phyloP scores from a whole-genome alignment of 495 filamentous ascomycete species.

The Jackrogersella minutella region DNA sequence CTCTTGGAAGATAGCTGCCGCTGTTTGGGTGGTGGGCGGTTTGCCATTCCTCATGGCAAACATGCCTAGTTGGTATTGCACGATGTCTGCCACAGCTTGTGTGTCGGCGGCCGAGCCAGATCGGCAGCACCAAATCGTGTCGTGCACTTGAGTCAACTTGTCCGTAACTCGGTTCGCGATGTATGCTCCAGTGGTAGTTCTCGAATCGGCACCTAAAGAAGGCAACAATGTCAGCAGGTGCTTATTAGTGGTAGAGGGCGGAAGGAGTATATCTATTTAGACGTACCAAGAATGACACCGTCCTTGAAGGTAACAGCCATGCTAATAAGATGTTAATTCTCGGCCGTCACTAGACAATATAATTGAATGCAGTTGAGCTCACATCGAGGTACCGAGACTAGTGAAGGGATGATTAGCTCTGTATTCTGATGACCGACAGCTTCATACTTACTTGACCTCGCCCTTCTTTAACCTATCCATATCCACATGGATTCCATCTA shows the following conservation, averaged over 20 bases:
- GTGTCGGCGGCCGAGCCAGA: slow-evolving; percentile 98
- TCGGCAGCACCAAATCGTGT: slow-evolving; percentile 99
- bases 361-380: slow-evolving; percentile 52
- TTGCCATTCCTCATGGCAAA: slow-evolving; percentile 88
- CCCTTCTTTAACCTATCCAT: slow-evolving; percentile 95
- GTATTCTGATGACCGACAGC: background rate
- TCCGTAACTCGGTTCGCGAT: slow-evolving; percentile 99
- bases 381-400: slow-evolving; percentile 98
- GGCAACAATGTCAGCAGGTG: slow-evolving; percentile 27
- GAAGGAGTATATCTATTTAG: background rate
- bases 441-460: slow-evolving; percentile 76
- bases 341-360: slow-evolving; percentile 8
- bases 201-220: slow-evolving; percentile 80
- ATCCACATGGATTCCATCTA: slow-evolving; percentile 98
- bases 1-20: slow-evolving; percentile 95
- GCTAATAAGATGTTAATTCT: slow-evolving; percentile 54
- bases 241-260: background rate
- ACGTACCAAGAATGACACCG: slow-evolving; percentile 86
- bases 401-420: slow-evolving; percentile 52
- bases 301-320: slow-evolving; percentile 98
- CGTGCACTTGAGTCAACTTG: slow-evolving; percentile 97
- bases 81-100: slow-evolving; percentile 96
- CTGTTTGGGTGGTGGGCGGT: slow-evolving; percentile 90
- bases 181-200: slow-evolving; percentile 98
- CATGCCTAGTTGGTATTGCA: slow-evolving; percentile 93